phyloP scores from a whole-genome alignment of 495 filamentous ascomycete species.

The Rostrohypoxylon terebratum region DNA sequence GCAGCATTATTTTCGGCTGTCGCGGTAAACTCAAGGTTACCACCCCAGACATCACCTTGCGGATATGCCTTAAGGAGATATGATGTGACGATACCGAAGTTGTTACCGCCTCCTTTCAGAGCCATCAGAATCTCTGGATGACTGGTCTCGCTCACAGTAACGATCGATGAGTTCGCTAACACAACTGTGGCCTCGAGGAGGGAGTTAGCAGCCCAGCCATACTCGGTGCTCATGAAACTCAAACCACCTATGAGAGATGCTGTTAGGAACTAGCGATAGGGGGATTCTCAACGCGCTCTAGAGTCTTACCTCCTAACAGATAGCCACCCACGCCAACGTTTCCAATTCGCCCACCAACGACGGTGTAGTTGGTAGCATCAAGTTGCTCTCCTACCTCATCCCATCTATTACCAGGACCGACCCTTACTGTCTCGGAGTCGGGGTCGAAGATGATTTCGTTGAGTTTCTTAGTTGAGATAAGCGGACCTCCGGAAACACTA shows the following conservation, averaged over 20 bases:
- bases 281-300: constrained; percentile 9
- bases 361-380: constrained; percentile 59
- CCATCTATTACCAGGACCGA: constrained; percentile 66
- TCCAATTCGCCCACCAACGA: constrained; percentile 64
- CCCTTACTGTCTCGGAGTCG: constrained; percentile 55
- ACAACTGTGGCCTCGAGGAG: constrained; percentile 67
- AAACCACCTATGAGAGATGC: constrained; percentile 52
- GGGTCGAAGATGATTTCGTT: constrained; percentile 59
- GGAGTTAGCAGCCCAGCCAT: constrained; percentile 68
- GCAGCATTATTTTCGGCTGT: constrained; percentile 54
- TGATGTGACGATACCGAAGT: constrained; percentile 64
- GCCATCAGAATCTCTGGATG: constrained; percentile 58
- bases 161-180: constrained; percentile 65
- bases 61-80: constrained; percentile 62
- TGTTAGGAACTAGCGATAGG: constrained; percentile 30
- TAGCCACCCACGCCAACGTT: constrained; percentile 61
- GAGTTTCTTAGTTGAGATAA: constrained; percentile 63
- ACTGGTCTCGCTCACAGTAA: constrained; percentile 57
- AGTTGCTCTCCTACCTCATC: constrained; percentile 61
- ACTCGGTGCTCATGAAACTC: constrained; percentile 65
- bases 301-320: constrained; percentile 53
- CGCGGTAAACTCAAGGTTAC: constrained; percentile 62
- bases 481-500: constrained; percentile 65
- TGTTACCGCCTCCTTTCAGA: constrained; percentile 63
- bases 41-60: constrained; percentile 65